Evolutionary conservation across 2,329 filamentous ascomycete species (phyloP), one percentile per base, ranked within the genome.

Genomic region (Botrytis aclada): DNA sequence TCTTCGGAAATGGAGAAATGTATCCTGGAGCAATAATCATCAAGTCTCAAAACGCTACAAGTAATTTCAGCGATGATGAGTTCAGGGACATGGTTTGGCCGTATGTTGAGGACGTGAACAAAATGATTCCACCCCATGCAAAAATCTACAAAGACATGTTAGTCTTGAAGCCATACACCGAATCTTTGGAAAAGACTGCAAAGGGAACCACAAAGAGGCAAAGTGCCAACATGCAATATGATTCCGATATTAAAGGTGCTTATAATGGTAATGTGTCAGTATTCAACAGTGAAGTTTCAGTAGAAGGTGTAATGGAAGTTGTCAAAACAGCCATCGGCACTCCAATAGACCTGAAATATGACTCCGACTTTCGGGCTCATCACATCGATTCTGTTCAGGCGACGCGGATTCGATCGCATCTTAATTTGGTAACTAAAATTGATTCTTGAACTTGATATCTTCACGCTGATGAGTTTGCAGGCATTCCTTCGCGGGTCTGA

Each of bases 1-100:
- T 92, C 16, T 91, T 92, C 77, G 90, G 90, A 0, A 85, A 85
- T n/a, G 86, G 85, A 0, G 81, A 81, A 71, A 84, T 86, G 1
- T 88, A 86, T 69, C 85, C 88, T 3, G 90, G 90, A 0, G 84
- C 83, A 1, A 78, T 92, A 0, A 76, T 92, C 0, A 87, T 91
- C 70, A 83, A 84, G 1, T 81, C 81, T 0, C 69, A 79, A 29
- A 41, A 79, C 1, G 0, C 80, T 90, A 0, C 83, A 29, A 5
- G 16, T 12, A 41, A 56, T 18, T 56, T 51, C n/a, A 22, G 22
- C 2, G n/a, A 71, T 34, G 69, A 66, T 18, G 14, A 25, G 12
- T 25, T 71, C 37, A 65, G 61, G 12, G 43, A 71, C 56, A n/a
- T 25, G 12, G 41, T 71, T 45, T 71, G 69, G 69, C 69, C 45